Percentiles rank a stretch among this genome's conserved stretches.
These are phyloP conservation scores for Dothideomycetes sp. DNA, from an alignment of 2,329 filamentous ascomycete genomes.

Conservation along the genomic window DNA sequence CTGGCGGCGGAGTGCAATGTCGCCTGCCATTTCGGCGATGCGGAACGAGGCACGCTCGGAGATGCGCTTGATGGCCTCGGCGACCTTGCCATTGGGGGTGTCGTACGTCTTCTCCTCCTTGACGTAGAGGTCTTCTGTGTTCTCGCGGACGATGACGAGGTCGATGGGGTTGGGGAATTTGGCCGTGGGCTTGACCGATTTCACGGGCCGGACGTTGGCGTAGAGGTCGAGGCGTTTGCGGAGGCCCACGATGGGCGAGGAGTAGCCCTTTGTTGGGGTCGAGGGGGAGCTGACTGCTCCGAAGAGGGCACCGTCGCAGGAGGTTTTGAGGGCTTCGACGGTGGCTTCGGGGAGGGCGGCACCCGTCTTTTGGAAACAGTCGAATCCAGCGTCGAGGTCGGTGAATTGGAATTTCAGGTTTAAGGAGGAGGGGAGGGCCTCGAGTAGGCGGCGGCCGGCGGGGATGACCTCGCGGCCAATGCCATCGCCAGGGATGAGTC, in stretches of 20 bases:
- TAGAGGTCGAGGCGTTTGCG: slow-evolving; percentile 92
- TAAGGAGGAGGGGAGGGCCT: slow-evolving; percentile 83
- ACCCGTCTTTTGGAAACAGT: slow-evolving; percentile 84
- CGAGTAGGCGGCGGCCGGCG: slow-evolving; percentile 77
- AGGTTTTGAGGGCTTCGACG: slow-evolving; percentile 73
- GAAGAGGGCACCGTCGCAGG: slow-evolving; percentile 94
- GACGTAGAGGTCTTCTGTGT: slow-evolving; percentile 97
- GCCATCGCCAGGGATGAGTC: slow-evolving; percentile 93
- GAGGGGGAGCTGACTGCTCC: slow-evolving; percentile 88
- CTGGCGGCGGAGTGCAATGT: slow-evolving; percentile 82
- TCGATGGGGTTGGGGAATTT: slow-evolving; percentile 56
- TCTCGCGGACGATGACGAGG: slow-evolving; percentile 96
- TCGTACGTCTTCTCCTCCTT: slow-evolving; percentile 87
- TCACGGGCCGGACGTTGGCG: slow-evolving; percentile 94
- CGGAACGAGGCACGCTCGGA: slow-evolving; percentile 72
- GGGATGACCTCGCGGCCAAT: slow-evolving; percentile 98
- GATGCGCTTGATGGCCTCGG: slow-evolving; percentile 97
- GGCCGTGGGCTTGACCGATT: slow-evolving; percentile 57
- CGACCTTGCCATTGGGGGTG: slow-evolving; percentile 64
- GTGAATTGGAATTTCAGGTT: slow-evolving; percentile 90
- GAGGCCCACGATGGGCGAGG: slow-evolving; percentile 88
- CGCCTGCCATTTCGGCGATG: slow-evolving; percentile 87
- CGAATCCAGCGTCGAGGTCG: slow-evolving; percentile 85
- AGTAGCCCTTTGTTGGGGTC: slow-evolving; percentile 86
- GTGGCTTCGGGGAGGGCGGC: slow-evolving; percentile 82